These are phyloP conservation scores for Penicillium sp. DNA, from an alignment of 2,329 filamentous ascomycete genomes.

Conservation along the genomic window DNA sequence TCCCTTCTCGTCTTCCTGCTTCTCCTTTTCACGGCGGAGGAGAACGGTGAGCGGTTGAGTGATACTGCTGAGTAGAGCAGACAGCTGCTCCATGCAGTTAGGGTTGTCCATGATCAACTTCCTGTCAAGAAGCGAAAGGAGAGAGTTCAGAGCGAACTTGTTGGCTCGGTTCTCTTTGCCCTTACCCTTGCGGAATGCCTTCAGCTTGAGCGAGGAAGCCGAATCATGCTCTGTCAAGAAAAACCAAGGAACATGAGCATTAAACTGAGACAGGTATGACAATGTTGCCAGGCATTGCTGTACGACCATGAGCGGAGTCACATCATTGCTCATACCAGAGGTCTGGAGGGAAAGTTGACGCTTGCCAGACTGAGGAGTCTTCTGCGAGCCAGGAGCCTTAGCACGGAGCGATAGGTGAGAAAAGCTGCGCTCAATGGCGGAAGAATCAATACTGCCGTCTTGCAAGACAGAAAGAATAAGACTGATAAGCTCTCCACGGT, in stretches of 20 bases:
- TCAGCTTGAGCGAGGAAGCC: conserved; percentile 72
- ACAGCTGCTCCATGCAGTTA: conserved; percentile 92
- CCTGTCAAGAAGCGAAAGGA: conserved; percentile 86
- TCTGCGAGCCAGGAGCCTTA: conserved; percentile 73
- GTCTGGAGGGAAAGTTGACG: conserved; percentile 66
- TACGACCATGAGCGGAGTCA: conserved; percentile 90
- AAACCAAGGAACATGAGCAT: conserved; percentile 82
- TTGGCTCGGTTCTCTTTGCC: conserved; percentile 78
- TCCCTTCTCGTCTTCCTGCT: conserved; percentile 46
- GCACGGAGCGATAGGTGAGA: conserved; percentile 88
- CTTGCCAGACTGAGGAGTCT: conserved; percentile 80
- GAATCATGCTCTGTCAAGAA: conserved; percentile 95
- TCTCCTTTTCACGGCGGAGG: conserved; percentile 82
- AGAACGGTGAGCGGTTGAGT: conserved; percentile 81
- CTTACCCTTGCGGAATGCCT: conserved; percentile 80
- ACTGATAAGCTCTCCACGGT: conserved; percentile 88
- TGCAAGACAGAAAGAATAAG: conserved; percentile 90
- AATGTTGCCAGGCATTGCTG: conserved; percentile 90
- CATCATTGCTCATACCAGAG: conserved; percentile 70
- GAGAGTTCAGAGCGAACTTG: conserved; percentile 88
- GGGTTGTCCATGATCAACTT: conserved; percentile 95
- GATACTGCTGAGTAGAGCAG: conserved; percentile 81
- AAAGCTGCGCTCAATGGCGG: conserved; percentile 93
- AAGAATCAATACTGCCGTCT: conserved; percentile 90
- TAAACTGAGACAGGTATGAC: conserved; percentile 79